phyloP scores from a whole-genome alignment of 441 rosid species.

The Eruca vesicaria region DNA sequence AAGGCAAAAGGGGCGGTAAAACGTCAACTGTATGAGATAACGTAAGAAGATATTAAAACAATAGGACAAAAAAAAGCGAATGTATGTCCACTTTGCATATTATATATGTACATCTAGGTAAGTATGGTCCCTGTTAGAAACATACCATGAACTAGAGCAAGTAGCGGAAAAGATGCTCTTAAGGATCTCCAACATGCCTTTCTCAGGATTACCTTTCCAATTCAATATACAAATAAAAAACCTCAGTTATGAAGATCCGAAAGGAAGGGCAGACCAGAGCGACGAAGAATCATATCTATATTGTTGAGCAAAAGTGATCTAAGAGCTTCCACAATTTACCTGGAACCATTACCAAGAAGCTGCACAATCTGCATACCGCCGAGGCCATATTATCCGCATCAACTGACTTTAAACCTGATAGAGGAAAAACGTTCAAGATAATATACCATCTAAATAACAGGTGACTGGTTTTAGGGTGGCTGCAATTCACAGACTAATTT shows the following conservation, averaged over 20 bases:
- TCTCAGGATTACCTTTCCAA: conserved; percentile 56
- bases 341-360: conserved; percentile 82
- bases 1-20: background rate
- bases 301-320: background rate
- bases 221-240: background rate
- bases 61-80: background rate
- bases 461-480: background rate
- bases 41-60: too few species aligned
- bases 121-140: too few species aligned
- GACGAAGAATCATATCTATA: background rate
- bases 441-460: conserved; percentile 1
- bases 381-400: conserved; percentile 59
- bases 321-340: conserved; percentile 42
- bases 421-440: background rate
- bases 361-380: conserved; percentile 64
- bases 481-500: background rate
- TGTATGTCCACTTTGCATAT: conserved; percentile 3
- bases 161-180: conserved; percentile 52
- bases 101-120: background rate
- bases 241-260: conserved; percentile 6
- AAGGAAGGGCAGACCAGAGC: background rate
- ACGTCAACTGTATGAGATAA: too few species aligned
- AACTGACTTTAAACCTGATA: conserved; percentile 46
- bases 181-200: conserved; percentile 46
- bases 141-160: conserved; percentile 63